Conservation (phyloP, 768 basidiomycete species). For the Naganishia onofrii region DNA sequence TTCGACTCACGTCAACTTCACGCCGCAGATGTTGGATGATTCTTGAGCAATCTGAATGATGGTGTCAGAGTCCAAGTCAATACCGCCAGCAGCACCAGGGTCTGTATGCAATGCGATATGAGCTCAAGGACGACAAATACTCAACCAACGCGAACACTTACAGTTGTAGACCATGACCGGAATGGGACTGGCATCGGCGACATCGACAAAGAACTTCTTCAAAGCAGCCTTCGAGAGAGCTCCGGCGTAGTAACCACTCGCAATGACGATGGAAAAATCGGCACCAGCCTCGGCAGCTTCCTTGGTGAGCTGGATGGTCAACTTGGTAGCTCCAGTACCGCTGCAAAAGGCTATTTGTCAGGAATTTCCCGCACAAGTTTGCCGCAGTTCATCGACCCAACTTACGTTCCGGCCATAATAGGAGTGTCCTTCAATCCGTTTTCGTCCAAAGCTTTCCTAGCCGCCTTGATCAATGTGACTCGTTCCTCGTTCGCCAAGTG, state of each 20-base stretch:
- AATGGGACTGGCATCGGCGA: slow-evolving; percentile 74
- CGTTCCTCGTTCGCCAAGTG: slow-evolving; percentile 72
- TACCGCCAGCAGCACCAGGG: slow-evolving; percentile 81
- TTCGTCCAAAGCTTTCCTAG: slow-evolving; percentile 68
- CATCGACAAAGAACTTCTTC: slow-evolving; percentile 74
- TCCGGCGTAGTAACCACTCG: slow-evolving; percentile 82
- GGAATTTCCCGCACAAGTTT: background rate
- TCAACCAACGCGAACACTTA: slow-evolving; percentile 51
- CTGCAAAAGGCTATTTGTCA: slow-evolving; percentile 27
- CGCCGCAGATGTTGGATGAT: slow-evolving; percentile 74
- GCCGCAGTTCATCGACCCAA: slow-evolving; percentile 4
- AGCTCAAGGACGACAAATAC: background rate
- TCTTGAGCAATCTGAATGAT: slow-evolving; percentile 74
- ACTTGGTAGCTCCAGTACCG: slow-evolving; percentile 76
- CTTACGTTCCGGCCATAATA: slow-evolving; percentile 70
- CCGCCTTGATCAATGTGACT: slow-evolving; percentile 62
- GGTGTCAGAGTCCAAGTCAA: slow-evolving; percentile 85
- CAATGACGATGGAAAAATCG: slow-evolving; percentile 79
- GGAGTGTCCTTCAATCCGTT: slow-evolving; percentile 63
- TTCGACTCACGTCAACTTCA: slow-evolving; percentile 76
- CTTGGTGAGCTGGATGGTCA: slow-evolving; percentile 69
- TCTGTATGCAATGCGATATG: slow-evolving; percentile 54
- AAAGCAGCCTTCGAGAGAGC: slow-evolving; percentile 67
- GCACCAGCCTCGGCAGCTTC: slow-evolving; percentile 82
- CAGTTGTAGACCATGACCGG: slow-evolving; percentile 88